Evolutionary conservation across 31 red algal species (phyloP), one percentile per base, ranked within the genome.

Genomic region (Bonnemaisonia californica): DNA sequence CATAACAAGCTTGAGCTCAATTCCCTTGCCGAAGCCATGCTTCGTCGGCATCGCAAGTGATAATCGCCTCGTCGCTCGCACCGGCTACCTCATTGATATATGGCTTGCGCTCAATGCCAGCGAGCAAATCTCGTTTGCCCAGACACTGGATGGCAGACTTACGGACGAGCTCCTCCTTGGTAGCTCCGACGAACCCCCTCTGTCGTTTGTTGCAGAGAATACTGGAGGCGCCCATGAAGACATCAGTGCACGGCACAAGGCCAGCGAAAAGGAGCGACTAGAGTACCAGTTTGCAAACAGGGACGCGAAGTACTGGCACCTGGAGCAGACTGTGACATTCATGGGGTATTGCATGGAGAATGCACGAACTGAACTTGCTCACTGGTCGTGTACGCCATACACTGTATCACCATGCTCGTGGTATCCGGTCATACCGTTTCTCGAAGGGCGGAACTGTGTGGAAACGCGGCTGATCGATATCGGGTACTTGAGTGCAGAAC

Each of bases 291-390:
- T 54, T 68, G 59, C 60, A 54, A 80, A 56, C 18, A 28, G 61
- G 1, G 59, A 61, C 22, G 61, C 65, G 18, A 41, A 22, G 22
- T 80, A 80, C 60, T 41, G 42, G 13, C 77, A 80, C 36, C 41
- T 80, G 62, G 77, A 80, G 12, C 77, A 80, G 61, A 80, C 77
- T 27, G 55, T 80, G 42, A 68, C 77, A 21, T 80, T 66, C 60
- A 80, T 80, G 77, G 77, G 77, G 7, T 80, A 80, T 27, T 27
- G 42, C 21, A 80, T 80, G 77, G 77, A 80, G 54, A 54, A 23
- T 42, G 34, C 68, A 31, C 57, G 77, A 41, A 47, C 77, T 40
- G 39, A 42, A 51, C 37, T 80, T 13, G 77, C 77, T 31, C 37
- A 42, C 33, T 80, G 60, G 60, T 22, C 54, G 0, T 42, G 62